Base-by-base conservation (phyloP, 2,329 filamentous ascomycete species). In the Diaporthe eres region DNA sequence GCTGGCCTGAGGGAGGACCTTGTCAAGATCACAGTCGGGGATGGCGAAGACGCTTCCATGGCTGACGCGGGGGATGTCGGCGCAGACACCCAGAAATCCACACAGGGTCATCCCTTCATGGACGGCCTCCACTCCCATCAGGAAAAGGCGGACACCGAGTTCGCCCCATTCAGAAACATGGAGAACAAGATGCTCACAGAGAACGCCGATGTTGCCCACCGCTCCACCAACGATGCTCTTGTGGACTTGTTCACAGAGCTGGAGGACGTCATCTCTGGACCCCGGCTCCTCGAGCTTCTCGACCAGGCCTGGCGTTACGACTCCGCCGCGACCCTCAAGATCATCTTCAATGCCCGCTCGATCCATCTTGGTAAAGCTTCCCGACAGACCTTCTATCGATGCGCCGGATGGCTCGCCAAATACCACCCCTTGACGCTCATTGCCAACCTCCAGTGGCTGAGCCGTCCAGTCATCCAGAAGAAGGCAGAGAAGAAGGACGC, bases 301-400 rank as follows among this genome's bases (percentile, higher is more conserved):
- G 80, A 86, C 3, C 76, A 81, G 3, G 87, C 90, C 1, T 92
- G 90, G 90, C 78, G 80, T 2, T 80, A 82, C 1, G 87, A 91
- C 75, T 77, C 87, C 0, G 78, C 87, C 3, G 80, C 84, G 17
- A 90, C 90, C 0, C 84, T 92, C 42, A 90, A 90, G 79, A 86
- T 92, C 78, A 89, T 92, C 77, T 92, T 90, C 85, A 90, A 91
- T 76, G 82, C 87, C 0, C 86, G 91, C 13, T 91, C 89, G n/a
- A 92, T 92, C 67, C 90, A 92, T 75, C 82, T 92, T 0, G 90
- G 91, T 22, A 92, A 91, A 81, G 85, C 85, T 47, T 87, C 93
- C 12, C 85, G 84, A 31, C 74, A 80, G 3, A 83, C 83, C 1
- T 89, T 90, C 76, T 92, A 91, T 79, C 85, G 85, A 25, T 87